Base-by-base conservation (phyloP, 164 flowering plant species). In the Vitis cinerea region DNA sequence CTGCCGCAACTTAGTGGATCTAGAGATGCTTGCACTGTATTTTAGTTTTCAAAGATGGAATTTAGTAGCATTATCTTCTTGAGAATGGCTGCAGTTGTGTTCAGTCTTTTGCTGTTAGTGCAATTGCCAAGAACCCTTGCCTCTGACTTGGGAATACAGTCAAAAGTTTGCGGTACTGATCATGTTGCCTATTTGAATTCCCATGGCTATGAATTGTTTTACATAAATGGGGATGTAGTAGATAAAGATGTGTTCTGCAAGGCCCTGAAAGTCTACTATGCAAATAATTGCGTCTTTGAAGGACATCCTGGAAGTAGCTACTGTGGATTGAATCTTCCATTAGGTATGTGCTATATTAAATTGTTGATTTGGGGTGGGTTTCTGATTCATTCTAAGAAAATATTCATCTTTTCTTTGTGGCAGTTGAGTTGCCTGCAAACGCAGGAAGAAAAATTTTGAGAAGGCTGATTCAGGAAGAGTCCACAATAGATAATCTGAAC, bases 361-460 rank as follows among this genome's bases (percentile, higher is more conserved):
- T n/a, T 57, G 8, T 16, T 60, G 49, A 13, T 63, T 63, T 53
- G 23, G 15, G 29, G 27, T 47, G 27, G 47, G 31, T 1, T 53
- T 65, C 13, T 19, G 9, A 30, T 11, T 58, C 8, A 62, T 30
- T 16, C 10, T 59, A 9, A 61, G 8, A 61, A 64, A 3, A 19
- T 54, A 30, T 61, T 66, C 16, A 10, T 48, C 53, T 30, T 51
- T 52, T 23, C 70, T 65, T 23, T 23, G 80, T 61, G 63, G 78
- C 82, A 87, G 90, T 66, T 56, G 72, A 78, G 8, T 44, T 80
- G n/a, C 80, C 78, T 37, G 51, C 56, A 55, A 63, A 70, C 64
- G 16, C 59, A 5, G 86, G 81, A 62, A 89, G 97, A 74, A 86
- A 83, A 66, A 56, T 82, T 74, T 63, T 88, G 73, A 77, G 72